phyloP scores from a whole-genome alignment of 306 rosid genomes.

The Adenanthera pavonina region DNA sequence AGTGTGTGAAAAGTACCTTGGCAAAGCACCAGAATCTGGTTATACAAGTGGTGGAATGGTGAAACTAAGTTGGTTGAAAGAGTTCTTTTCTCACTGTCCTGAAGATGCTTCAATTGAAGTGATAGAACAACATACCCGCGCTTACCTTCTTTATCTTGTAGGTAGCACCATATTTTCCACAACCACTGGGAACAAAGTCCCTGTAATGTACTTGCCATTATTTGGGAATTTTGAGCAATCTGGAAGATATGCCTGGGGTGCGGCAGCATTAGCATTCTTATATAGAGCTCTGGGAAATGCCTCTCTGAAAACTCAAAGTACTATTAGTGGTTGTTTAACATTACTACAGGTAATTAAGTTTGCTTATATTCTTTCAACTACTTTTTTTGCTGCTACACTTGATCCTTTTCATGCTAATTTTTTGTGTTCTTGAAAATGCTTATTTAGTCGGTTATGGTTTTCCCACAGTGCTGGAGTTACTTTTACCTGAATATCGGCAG shows the following conservation, averaged over 20 bases:
- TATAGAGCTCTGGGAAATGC: constrained; percentile 27
- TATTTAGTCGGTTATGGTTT: not conserved
- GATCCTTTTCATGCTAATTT: not conserved
- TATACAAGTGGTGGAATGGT: constrained; percentile 33
- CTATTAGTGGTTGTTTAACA: constrained; percentile 30
- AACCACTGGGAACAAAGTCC: constrained; percentile 25
- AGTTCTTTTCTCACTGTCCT: constrained; percentile 27
- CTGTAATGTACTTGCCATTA: constrained; percentile 23
- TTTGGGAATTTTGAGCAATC: constrained; percentile 20
- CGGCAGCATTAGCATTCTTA: constrained; percentile 22
- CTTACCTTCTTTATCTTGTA: constrained; percentile 22
- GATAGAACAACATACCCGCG: constrained; percentile 21
- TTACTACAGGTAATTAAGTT: constrained; percentile 9
- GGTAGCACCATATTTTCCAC: constrained; percentile 26
- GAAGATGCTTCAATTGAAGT: constrained; percentile 18
- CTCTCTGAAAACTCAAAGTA: constrained; percentile 23
- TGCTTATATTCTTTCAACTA: not conserved
- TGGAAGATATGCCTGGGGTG: constrained; percentile 23
- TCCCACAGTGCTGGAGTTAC: constrained; percentile 25
- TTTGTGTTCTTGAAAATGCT: not conserved
- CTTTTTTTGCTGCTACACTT: not conserved
- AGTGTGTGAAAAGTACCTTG: constrained; percentile 12
- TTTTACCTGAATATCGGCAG: constrained; percentile 18
- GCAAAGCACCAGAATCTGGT: constrained; percentile 5
- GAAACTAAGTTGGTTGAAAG: constrained; percentile 27